A percentile compares a stretch with the other conserved stretches of the same genome.
Conservation (phyloP, 2,329 filamentous ascomycete genomes). For the Myriosclerotinia curreyana region DNA sequence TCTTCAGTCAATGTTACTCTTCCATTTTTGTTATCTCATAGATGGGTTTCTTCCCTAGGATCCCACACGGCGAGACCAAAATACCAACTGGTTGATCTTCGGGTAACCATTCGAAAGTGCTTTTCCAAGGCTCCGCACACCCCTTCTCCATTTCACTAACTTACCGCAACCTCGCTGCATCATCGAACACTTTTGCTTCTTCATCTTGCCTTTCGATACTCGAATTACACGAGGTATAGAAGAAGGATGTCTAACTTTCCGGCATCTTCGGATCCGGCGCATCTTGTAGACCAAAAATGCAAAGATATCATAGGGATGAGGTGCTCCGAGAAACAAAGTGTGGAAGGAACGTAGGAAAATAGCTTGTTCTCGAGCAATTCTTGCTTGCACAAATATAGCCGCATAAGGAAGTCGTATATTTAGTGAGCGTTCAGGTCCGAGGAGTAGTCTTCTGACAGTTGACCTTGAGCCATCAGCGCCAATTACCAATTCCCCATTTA, state of each 20-base stretch:
- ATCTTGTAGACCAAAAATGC: conserved; percentile 48
- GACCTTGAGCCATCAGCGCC: conserved; percentile 41
- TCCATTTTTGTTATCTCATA: conserved; percentile 39
- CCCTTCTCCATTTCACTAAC: conserved; percentile 42
- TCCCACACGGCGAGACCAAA: conserved; percentile 38
- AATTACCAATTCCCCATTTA: conserved; percentile 37
- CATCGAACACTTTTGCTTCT: conserved; percentile 39
- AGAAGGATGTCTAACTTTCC: conserved; percentile 46
- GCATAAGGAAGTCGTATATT: conserved; percentile 45
- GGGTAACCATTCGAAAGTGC: conserved; percentile 40
- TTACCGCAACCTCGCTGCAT: conserved; percentile 42
- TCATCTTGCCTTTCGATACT: conserved; percentile 43
- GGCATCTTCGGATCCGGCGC: conserved; percentile 41
- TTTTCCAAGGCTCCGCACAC: conserved; percentile 47
- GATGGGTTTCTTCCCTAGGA: conserved; percentile 36
- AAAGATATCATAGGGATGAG: conserved; percentile 46
- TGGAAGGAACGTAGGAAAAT: conserved; percentile 45
- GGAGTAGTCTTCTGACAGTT: conserved; percentile 34
- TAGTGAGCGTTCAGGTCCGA: conserved; percentile 36
- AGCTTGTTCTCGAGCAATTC: conserved; percentile 45
- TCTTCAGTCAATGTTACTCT: conserved; percentile 40
- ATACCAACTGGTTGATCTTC: conserved; percentile 39
- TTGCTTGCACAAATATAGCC: conserved; percentile 46
- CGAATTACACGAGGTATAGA: conserved; percentile 47
- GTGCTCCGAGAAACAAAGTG: conserved; percentile 44